phyloP scores from a whole-genome alignment of 805 yeast species.

The Trichomonascus vanleenenianus region DNA sequence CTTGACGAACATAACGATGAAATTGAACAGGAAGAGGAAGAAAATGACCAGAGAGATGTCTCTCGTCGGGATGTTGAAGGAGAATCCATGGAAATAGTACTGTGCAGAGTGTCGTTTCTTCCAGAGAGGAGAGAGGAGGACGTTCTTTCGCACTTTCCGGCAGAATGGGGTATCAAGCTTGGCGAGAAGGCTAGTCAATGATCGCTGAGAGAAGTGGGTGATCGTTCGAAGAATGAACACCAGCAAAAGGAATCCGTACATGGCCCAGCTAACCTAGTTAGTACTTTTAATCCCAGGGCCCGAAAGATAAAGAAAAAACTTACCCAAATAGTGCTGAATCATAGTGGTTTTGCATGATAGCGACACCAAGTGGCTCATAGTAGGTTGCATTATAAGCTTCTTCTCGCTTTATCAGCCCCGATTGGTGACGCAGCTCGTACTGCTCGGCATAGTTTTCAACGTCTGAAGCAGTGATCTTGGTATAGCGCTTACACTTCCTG shows the following conservation, averaged over 20 bases:
- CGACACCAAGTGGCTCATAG: too few species aligned
- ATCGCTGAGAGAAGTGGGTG: background rate
- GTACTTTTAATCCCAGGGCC: too few species aligned
- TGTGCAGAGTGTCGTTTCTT: slow-evolving; percentile 21
- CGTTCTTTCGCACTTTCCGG: slow-evolving; percentile 15
- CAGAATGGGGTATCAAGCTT: background rate
- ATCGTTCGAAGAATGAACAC: slow-evolving; percentile 1
- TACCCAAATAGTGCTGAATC: too few species aligned
- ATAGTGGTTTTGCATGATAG: too few species aligned
- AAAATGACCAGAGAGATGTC: slow-evolving; percentile 31
- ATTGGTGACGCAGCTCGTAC: too few species aligned
- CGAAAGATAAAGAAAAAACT: too few species aligned
- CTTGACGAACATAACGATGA: slow-evolving; percentile 23
- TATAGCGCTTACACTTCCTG: too few species aligned
- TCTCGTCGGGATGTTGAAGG: slow-evolving; percentile 32
- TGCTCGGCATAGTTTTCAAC: too few species aligned
- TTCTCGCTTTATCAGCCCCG: too few species aligned
- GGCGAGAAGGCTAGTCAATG: background rate
- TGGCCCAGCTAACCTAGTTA: background rate
- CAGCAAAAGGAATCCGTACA: background rate
- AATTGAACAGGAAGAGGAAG: slow-evolving; percentile 28
- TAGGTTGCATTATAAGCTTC: too few species aligned
- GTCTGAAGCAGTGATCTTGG: too few species aligned
- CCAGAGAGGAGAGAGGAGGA: slow-evolving; percentile 26
- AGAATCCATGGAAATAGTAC: slow-evolving; percentile 10